Evolutionary conservation across 2,329 filamentous ascomycete genomes (phyloP), one percentile per base, ranked within the genome.

Genomic region (Claviceps africana): DNA sequence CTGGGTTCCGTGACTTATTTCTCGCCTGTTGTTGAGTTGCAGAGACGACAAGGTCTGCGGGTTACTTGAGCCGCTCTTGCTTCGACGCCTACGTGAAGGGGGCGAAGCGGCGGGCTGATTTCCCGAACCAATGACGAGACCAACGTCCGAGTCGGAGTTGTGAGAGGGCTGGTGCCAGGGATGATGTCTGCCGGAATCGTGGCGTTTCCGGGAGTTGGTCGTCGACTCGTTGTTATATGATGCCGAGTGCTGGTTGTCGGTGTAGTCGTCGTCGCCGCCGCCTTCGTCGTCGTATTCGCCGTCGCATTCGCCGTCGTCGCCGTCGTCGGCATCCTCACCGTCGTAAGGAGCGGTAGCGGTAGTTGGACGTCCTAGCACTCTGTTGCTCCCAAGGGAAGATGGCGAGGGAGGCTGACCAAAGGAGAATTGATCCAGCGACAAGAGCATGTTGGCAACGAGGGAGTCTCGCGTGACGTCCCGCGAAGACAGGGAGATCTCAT

Each of bases 401-500:
- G 37, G 43, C 2, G 50, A 43, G 57, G 52, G 57, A 45, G 69
- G 63, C 58, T 77, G 72, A 45, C 67, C 73, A 59, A 79, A 74
- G 42, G 80, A 83, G 63, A 91, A 82, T 67, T 91, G 86, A 68
- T 95, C 91, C 57, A 98, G 82, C 42, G 90, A 95, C 58, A 93
- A 75, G 55, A 97, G 81, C 85, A 98, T 93, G 67, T 96, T 95
- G 68, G 93, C 86, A 54, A 98, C 88, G 59, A 98, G 82, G 37
- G 90, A 96, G 64, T 95, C 88, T 59, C 91, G 82, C 42, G 86
- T 88, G 56, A 87, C 81, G 64, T 87, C 81, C 55, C 83, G 76
- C 48, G 85, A 81, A 49, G 83, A 83, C 61, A 95, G 76, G 53
- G 87, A 90, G 56, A 96, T 76, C 66, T 95, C 90, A 73, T 96